Percentiles rank a stretch among this genome's conserved stretches.
Conservation (phyloP, 1,284 basidiomycete genomes). For the Cryptococcus depauperatus region DNA sequence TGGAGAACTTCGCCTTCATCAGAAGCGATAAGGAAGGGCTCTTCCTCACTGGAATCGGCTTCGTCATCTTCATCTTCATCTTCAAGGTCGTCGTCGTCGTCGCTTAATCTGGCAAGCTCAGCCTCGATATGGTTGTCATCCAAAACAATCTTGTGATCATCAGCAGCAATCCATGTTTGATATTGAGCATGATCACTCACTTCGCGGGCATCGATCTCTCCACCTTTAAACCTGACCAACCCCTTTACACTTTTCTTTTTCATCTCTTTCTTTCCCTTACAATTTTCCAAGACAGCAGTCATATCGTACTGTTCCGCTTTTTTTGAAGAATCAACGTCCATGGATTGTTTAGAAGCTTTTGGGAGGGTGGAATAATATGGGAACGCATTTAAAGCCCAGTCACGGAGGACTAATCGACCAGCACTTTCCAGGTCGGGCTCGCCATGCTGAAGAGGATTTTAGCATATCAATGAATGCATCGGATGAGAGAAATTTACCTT, state of each 20-base stretch:
- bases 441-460: conserved; percentile 50
- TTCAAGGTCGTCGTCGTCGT: conserved; percentile 31
- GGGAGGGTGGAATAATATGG: conserved; percentile 66
- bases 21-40: conserved; percentile 24
- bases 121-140: conserved; percentile 52
- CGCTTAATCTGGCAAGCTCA: conserved; percentile 26
- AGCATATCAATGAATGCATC: too few species aligned
- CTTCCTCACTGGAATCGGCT: conserved; percentile 25
- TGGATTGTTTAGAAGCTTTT: conserved; percentile 16
- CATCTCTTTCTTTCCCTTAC: conserved; percentile 56
- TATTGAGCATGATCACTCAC: conserved; percentile 24
- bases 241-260: conserved; percentile 44
- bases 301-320: conserved; percentile 37
- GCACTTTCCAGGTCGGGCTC: conserved; percentile 74
- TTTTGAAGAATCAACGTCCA: conserved; percentile 23
- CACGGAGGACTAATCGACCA: conserved; percentile 72
- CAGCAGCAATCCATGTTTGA: conserved; percentile 3
- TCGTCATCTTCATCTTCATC: conserved; percentile 41
- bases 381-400: conserved; percentile 79
- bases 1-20: conserved; percentile 41
- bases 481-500: too few species aligned
- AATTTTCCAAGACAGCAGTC: conserved; percentile 50
- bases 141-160: conserved; percentile 43
- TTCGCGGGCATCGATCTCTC: conserved; percentile 52
- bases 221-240: conserved; percentile 54